A percentile compares a stretch with the other conserved stretches of the same genome.
phyloP scores from a whole-genome alignment of 768 basidiomycete genomes.

The Tricholoma flavovirens region DNA sequence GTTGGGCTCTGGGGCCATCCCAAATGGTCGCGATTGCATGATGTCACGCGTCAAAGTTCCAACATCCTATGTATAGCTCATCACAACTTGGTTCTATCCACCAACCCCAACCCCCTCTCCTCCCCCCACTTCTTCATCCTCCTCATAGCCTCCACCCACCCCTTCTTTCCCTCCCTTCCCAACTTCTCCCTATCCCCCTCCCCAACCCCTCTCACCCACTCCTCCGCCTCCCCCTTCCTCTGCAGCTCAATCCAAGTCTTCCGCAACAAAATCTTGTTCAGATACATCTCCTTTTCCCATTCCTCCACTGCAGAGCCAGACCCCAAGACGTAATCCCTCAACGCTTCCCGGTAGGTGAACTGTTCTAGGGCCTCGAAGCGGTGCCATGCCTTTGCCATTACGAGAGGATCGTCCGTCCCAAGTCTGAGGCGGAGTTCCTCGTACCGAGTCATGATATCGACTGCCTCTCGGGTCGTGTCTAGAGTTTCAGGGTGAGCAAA shows the following conservation, averaged over 20 bases:
- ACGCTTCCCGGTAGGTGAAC: conserved; percentile 60
- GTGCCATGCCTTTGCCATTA: conserved; percentile 54
- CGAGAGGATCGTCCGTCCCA: conserved; percentile 25
- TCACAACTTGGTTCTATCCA: conserved; percentile 10
- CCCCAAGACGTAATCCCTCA: conserved; percentile 42
- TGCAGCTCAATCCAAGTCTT: conserved; percentile 56
- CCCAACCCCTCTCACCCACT: conserved; percentile 63
- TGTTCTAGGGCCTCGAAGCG: conserved; percentile 46
- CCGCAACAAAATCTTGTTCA: conserved; percentile 41
- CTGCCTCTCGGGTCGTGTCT: conserved; percentile 41
- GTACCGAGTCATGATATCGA: conserved; percentile 45
- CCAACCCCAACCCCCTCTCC: conserved; percentile 11
- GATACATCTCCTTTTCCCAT: conserved; percentile 60
- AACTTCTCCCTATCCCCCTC: conserved; percentile 16
- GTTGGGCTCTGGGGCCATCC: too few relatives aligned
- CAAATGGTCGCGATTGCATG: too few relatives aligned
- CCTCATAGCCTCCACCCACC: conserved; percentile 53
- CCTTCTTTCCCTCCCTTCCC: conserved; percentile 33
- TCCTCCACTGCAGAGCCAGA: conserved; percentile 26
- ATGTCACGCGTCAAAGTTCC: too few relatives aligned
- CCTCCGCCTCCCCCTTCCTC: conserved; percentile 46
- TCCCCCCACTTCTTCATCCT: conserved; percentile 27
- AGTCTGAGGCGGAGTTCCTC: conserved; percentile 30
- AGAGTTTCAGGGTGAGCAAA: conserved; percentile 49
- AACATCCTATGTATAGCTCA: too few relatives aligned